Base-by-base conservation (phyloP, 2,329 filamentous ascomycete genomes). In the Pseudogymnoascus pannorum region DNA sequence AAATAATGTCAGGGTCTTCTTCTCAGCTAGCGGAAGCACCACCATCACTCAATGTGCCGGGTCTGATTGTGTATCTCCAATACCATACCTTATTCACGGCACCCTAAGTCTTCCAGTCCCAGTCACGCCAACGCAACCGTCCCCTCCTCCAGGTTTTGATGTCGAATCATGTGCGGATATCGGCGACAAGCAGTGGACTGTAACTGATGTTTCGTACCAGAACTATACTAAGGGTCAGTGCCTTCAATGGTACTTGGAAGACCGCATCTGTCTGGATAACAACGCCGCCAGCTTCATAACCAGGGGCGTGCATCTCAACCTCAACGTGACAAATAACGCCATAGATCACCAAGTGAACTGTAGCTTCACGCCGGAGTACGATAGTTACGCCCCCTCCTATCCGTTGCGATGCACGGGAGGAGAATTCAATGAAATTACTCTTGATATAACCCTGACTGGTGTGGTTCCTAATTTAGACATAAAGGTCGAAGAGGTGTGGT, bases 141-240 rank as follows among this genome's bases (percentile, higher is more conserved):
- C 44, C 24, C 44, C 44, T 12, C 24, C 44, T 3, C 24, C 44
- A 29, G 44, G 44, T 4, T 18, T 29, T 9, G 24, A 51, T 14
- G n/a, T 9, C 4, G 24, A 51, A 31, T 51, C 44, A 18, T 51
- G 44, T 31, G 44, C 24, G 8, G 18, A 4, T 16, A 24, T 51
- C 29, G 44, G 44, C n/a, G 24, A 51, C 9, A 51, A 51, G 4
- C 44, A 51, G 8, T 51, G 44, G 44, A 51, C 44, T 51, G 24
- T 51, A 16, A 51, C 44, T 24, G 44, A 51, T 12, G n/a, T 51
- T 5, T 51, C 44, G 5, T 51, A 51, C 24, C 24, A 29, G 2
- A 51, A 29, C n/a, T 51, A 51, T 51, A 51, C 44, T n/a, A 51
- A 31, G 44, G 44, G 44, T 18, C 44, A 51, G 44, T 51, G 44